Conservation (phyloP, 208 protist genomes). For the Trypanosoma theileri region DNA sequence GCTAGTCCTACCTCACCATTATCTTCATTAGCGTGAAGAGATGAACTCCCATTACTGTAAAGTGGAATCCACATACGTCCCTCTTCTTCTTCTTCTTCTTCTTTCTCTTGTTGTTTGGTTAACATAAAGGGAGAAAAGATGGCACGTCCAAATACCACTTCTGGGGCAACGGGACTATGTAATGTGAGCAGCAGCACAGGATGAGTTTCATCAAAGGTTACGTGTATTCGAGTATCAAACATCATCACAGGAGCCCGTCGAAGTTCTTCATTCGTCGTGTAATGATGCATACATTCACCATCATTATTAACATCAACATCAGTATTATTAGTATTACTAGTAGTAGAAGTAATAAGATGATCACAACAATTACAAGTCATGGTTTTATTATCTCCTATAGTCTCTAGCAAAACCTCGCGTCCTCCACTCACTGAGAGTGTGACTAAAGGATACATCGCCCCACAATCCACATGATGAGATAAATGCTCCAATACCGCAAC, state of each 20-base stretch:
- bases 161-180: conserved; percentile 31
- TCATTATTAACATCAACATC: neutral
- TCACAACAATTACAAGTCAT: no score
- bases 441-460: conserved; percentile 7
- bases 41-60: conserved; percentile 11
- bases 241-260: conserved; percentile 37
- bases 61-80: conserved; percentile 45
- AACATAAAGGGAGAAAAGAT: conserved; percentile 34
- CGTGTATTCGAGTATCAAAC: conserved; percentile 39
- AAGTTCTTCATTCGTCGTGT: neutral
- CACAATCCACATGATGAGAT: conserved; percentile 8
- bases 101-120: neutral
- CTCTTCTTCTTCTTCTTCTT: no score
- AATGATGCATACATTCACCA: neutral
- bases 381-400: no score
- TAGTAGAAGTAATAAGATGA: no score
- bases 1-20: neutral
- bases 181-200: conserved; percentile 46
- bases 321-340: neutral
- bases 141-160: conserved; percentile 43
- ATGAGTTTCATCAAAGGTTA: conserved; percentile 31
- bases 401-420: conserved; percentile 22
- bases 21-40: neutral
- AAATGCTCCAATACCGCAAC: conserved; percentile 33
- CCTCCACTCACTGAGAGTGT: conserved; percentile 22